These are phyloP conservation scores for Peniophora sp. DNA, from an alignment of 1,284 basidiomycete species.

Conservation along the genomic window DNA sequence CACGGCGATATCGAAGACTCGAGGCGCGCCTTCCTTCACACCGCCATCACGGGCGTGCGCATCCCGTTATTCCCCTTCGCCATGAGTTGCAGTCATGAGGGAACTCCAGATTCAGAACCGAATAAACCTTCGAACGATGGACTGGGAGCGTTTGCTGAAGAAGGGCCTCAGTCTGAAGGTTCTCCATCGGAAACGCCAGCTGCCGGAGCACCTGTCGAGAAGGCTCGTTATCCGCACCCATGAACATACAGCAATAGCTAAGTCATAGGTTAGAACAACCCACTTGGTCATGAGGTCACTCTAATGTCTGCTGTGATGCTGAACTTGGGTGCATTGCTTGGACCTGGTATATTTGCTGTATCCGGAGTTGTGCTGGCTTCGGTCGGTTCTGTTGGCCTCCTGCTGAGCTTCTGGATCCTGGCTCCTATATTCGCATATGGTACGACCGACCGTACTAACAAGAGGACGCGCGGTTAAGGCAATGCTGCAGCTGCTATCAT, in stretches of 20 bases:
- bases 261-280: conserved; percentile 21
- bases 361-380: conserved; percentile 31
- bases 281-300: conserved; percentile 33
- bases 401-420: conserved; percentile 36
- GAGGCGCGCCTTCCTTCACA: no score
- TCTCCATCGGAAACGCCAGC: not conserved
- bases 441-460: conserved; percentile 6
- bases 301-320: conserved; percentile 29
- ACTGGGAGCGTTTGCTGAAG: no score
- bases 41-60: no score
- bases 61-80: no score
- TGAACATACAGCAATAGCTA: not conserved
- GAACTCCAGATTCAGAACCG: no score
- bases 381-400: conserved; percentile 34
- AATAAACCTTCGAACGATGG: no score
- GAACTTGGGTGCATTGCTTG: conserved; percentile 31
- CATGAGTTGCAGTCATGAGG: not conserved
- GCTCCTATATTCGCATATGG: conserved; percentile 29
- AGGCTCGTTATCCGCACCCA: conserved; percentile 1
- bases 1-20: no score
- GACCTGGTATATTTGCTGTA: conserved; percentile 33
- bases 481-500: conserved; percentile 15
- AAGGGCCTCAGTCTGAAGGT: not conserved
- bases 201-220: conserved; percentile 8
- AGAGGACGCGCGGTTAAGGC: not conserved